Evolutionary conservation across 768 basidiomycete species (phyloP).

Genomic region (Collybia nuda): DNA sequence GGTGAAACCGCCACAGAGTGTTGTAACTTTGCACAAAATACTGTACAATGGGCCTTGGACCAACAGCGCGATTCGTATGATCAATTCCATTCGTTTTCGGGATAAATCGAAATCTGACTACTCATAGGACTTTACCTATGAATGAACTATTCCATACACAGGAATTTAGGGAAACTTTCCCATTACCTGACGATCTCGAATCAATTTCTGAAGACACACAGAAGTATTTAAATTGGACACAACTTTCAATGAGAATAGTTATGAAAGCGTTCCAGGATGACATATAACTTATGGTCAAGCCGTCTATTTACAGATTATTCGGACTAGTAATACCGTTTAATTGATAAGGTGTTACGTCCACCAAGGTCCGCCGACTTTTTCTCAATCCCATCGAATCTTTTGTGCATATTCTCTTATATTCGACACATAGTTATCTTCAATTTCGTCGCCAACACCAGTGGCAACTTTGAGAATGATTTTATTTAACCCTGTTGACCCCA

Average conservation of each 20-base stretch:
- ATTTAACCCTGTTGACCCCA: constrained; percentile 79
- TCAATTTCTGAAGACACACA: constrained; percentile 17
- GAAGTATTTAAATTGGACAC: constrained; percentile 20
- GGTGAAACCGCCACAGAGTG: constrained; percentile 12
- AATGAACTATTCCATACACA: constrained; percentile 12
- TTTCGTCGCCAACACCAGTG: constrained; percentile 75
- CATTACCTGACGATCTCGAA: constrained; percentile 10
- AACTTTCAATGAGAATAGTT: constrained; percentile 9
- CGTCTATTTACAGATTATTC: no score
- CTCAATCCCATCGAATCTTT: constrained; percentile 77
- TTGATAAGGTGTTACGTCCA: background rate
- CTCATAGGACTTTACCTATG: no score
- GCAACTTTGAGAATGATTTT: constrained; percentile 91
- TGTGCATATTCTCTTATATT: constrained; percentile 74
- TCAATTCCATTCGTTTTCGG: background rate
- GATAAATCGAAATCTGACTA: no score
- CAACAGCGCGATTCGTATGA: constrained; percentile 14
- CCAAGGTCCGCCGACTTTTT: background rate
- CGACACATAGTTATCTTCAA: constrained; percentile 71
- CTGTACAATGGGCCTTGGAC: constrained; percentile 20
- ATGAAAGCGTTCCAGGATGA: constrained; percentile 5
- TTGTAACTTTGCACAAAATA: constrained; percentile 14
- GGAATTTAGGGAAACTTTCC: constrained; percentile 15
- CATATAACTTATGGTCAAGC: background rate
- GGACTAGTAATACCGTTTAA: background rate